These are phyloP conservation scores for Medicago truncatula DNA, from an alignment of 306 rosid genomes.

Conservation along the genomic window MtrunA17r5.0-ANR NC_053043.1:40835001-40835500, in stretches of 20 bases:
- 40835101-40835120: slow-evolving; percentile 92
- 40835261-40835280: slow-evolving; percentile 1
- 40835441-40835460: slow-evolving; percentile 91
- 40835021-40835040: slow-evolving; percentile 49
- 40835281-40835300: slow-evolving; percentile 72
- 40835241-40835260: background rate
- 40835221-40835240: background rate
- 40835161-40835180: slow-evolving; percentile 88
- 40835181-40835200: slow-evolving; percentile 75
- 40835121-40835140: slow-evolving; percentile 96
- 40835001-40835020: slow-evolving; percentile 50
- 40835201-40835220: slow-evolving; percentile 13
- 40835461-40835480: slow-evolving; percentile 97
- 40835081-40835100: slow-evolving; percentile 81
- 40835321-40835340: slow-evolving; percentile 77
- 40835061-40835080: slow-evolving; percentile 61
- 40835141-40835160: slow-evolving; percentile 99
- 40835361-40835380: slow-evolving; percentile 59
- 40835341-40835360: slow-evolving; percentile 54
- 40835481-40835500: slow-evolving; percentile 77
- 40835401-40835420: slow-evolving; percentile 96
- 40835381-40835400: slow-evolving; percentile 87
- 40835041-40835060: slow-evolving; percentile 50
- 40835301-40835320: slow-evolving; percentile 92
- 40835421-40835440: slow-evolving; percentile 89